Percentiles rank a stretch among this genome's conserved stretches.
Conservation (phyloP, 352 stramenopile genomes). For the Phytophthora cactorum region DNA sequence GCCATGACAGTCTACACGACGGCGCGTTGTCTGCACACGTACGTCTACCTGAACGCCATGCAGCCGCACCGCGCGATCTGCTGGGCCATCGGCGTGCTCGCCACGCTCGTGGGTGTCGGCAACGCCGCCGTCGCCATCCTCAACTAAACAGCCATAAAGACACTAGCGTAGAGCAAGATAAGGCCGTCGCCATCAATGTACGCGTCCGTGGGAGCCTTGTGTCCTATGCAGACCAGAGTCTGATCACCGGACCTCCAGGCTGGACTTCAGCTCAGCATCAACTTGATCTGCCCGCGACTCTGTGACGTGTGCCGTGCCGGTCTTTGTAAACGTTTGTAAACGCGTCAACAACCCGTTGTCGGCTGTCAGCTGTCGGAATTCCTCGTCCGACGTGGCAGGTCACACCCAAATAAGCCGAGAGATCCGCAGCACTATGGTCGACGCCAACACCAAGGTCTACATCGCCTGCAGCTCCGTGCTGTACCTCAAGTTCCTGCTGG, state of each 20-base stretch:
- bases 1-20: slow-evolving; percentile 51
- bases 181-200: slow-evolving; percentile 8
- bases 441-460: slow-evolving; percentile 53
- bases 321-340: slow-evolving; percentile 12
- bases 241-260: neutral
- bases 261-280: neutral
- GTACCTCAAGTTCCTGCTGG: slow-evolving; percentile 74
- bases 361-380: slow-evolving; percentile 20
- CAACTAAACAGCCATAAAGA: too few relatives aligned
- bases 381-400: slow-evolving; percentile 9
- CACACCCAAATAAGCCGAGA: slow-evolving; percentile 13
- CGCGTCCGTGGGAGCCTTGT: neutral
- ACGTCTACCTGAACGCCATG: slow-evolving; percentile 47
- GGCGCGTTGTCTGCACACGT: slow-evolving; percentile 46
- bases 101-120: slow-evolving; percentile 16
- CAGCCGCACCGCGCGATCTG: slow-evolving; percentile 43
- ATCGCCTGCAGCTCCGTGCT: slow-evolving; percentile 64
- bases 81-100: too few relatives aligned
- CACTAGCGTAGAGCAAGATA: too few relatives aligned
- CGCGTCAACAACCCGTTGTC: slow-evolving; percentile 10
- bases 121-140: neutral
- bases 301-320: slow-evolving; percentile 4
- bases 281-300: slow-evolving; percentile 13
- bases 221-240: neutral
- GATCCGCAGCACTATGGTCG: slow-evolving; percentile 18